Base-by-base conservation (phyloP, 2,329 filamentous ascomycete species). In the Ceratocystis papillata region DNA sequence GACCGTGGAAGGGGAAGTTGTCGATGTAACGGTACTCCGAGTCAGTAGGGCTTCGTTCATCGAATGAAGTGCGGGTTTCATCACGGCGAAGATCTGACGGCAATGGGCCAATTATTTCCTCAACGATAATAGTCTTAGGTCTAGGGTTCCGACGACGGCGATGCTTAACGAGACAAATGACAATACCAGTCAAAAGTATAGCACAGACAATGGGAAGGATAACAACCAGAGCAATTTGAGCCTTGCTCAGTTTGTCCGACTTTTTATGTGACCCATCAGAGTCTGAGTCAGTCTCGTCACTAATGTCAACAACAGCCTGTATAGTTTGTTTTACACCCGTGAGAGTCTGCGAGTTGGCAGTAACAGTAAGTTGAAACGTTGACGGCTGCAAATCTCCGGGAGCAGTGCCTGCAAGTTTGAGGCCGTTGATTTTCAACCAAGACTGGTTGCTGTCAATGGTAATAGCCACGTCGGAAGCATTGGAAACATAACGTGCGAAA, bases 361-460 rank as follows among this genome's bases (percentile, higher is more conserved):
- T 68, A 12, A 64, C 61, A 20, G 44, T 57, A 17, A 68, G 17
- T 33, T 66, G 61, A 12, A 62, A 64, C 3, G 17, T 63, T 4
- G 44, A 53, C 2, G 41, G 12, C 37, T 63, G 20, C 20, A 66
- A 59, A 22, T 63, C 60, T 5, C 53, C 25, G 0, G 80, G 79
- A 1, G 77, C 74, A 17, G 73, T 72, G 1, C 80, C 80, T 0
- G 73, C 75, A 5, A 82, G 69, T 2, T 73, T 75, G 48, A 76
- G 70, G 0, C 72, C 72, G 17, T 78, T 70, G 7, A 77, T 72
- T 2, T 73, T 72, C 3, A 83, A 71, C 80, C 81, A 83, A 28
- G 75, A 70, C 22, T 76, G 70, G 0, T 73, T 69, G 0, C 77
- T 75, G n/a, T 70, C 70, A 17, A 80, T 70, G 1, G 73, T 72